Evolutionary conservation across 1,284 basidiomycete genomes (phyloP).

Genomic region (Violaceomyces palustris): DNA sequence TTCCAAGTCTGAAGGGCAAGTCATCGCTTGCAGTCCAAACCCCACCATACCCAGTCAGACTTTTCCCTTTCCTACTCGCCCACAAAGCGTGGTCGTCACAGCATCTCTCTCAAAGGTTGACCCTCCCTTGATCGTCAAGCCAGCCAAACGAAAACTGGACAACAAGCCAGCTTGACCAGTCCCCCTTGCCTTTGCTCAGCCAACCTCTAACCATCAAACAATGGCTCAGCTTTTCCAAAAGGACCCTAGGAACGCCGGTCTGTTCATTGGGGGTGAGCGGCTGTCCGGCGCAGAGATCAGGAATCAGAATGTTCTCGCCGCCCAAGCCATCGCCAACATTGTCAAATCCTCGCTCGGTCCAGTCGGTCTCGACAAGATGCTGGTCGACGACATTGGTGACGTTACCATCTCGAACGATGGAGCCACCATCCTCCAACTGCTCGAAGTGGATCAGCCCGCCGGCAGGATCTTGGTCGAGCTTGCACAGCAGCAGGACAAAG

Average conservation of each 20-base stretch:
- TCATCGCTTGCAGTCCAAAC: no score
- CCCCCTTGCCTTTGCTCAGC: neutral
- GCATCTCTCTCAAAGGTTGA: no score
- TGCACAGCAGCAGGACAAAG: conserved; percentile 98
- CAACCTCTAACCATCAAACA: conserved; percentile 2
- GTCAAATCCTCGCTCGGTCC: conserved; percentile 95
- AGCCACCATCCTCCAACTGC: conserved; percentile 88
- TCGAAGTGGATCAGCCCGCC: conserved; percentile 87
- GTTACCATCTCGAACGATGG: conserved; percentile 99
- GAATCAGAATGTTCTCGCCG: conserved; percentile 87
- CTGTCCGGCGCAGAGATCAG: conserved; percentile 91
- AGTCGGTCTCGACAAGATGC: conserved; percentile 65
- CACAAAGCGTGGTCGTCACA: no score
- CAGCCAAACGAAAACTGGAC: neutral
- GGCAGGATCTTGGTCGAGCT: conserved; percentile 93
- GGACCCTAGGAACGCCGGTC: conserved; percentile 50
- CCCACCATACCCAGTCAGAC: no score
- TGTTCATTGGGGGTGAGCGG: conserved; percentile 85
- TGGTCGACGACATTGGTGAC: conserved; percentile 98
- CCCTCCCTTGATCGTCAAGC: neutral
- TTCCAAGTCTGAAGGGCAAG: no score
- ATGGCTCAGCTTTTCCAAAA: conserved; percentile 52
- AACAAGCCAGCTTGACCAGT: no score
- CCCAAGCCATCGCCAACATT: conserved; percentile 93
- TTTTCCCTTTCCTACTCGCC: no score